Evolutionary conservation across 2,329 filamentous ascomycete species (phyloP), one percentile per base, ranked within the genome.

Genomic region (Mariannaea sp.): DNA sequence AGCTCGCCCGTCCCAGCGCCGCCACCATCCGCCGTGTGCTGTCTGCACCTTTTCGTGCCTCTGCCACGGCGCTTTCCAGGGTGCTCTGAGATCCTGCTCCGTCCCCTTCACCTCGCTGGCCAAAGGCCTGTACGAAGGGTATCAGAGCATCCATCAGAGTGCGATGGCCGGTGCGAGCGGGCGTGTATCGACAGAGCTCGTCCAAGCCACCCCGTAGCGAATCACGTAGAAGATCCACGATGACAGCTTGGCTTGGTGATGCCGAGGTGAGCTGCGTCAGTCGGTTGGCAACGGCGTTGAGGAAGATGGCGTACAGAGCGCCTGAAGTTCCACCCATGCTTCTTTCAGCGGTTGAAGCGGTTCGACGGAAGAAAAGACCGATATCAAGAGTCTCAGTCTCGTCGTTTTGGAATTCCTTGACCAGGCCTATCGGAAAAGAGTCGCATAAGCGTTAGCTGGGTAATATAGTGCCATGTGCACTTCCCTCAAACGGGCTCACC

Each of bases 251-350:
- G 14, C n/a, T 0, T 26, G 55, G 51, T 0, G 38, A 7, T 1
- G 56, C 39, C n/a, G n/a, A n/a, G n/a, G n/a, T n/a, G 12, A 60
- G 36, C 8, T 61, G 32, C 1, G 43, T 24, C 1, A 69, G 60
- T 5, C 64, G 57, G 49, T 61, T 80, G 17, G 84, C 81, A 4
- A 91, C 78, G 0, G 88, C 84, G 65, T 90, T 90, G 43, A 92
- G 74, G 75, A 89, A 91, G 61, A 92, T 92, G 49, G 87, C 84
- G 69, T 89, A 90, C 49, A 90, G 80, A 19, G 87, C 88, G n/a
- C 87, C 87, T 1, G 84, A 88, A 3, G 87, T 90, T 43, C 88
- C 88, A 62, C 89, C 88, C 87, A 90, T 90, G 53, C 76, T 82
- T 33, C 79, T 80, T 68, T 90, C 87, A 20, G 64, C 64, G 1